A percentile compares a stretch with the other conserved stretches of the same genome.
Conservation (phyloP, 2,329 filamentous ascomycete genomes). For the Harringtonia lauricola region DNA sequence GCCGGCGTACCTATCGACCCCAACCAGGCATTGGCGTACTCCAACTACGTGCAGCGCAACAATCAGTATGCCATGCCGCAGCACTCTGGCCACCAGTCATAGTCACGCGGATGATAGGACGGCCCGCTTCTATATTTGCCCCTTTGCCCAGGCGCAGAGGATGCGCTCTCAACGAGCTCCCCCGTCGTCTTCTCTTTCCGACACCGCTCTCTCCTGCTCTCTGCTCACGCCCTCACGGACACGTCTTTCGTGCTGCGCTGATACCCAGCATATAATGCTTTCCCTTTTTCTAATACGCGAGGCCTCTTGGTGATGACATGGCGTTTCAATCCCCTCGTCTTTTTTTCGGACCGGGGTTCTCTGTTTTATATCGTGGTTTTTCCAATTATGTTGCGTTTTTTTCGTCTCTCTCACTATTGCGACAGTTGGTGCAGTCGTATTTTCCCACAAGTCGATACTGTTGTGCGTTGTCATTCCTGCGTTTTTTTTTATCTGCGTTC, state of each 20-base stretch:
- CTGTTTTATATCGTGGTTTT: conserved; percentile 1
- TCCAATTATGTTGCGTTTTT: neutral
- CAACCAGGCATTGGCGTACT: conserved; percentile 72
- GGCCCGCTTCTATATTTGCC: neutral
- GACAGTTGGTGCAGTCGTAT: too few species aligned
- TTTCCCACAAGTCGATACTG: too few species aligned
- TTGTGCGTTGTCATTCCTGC: too few species aligned
- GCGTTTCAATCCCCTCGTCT: conserved; percentile 3
- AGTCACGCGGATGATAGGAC: conserved; percentile 16
- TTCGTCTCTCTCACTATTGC: neutral
- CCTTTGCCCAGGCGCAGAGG: neutral
- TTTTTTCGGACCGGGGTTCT: neutral
- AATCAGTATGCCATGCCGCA: conserved; percentile 74
- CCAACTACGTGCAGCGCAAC: conserved; percentile 67
- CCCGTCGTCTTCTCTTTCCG: neutral
- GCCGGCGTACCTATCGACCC: conserved; percentile 58
- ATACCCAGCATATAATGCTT: conserved; percentile 51
- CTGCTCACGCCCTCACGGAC: conserved; percentile 12
- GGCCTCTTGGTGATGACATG: conserved; percentile 8
- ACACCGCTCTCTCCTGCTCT: conserved; percentile 6
- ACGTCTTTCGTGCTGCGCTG: conserved; percentile 24
- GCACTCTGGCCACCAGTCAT: conserved; percentile 72
- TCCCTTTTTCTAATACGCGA: conserved; percentile 7
- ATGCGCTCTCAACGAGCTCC: neutral
- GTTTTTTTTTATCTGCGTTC: too few species aligned